Evolutionary conservation across 2,329 filamentous ascomycete species (phyloP), one percentile per base, ranked within the genome.

Genomic region (Trichoderma aggressivum): DNA sequence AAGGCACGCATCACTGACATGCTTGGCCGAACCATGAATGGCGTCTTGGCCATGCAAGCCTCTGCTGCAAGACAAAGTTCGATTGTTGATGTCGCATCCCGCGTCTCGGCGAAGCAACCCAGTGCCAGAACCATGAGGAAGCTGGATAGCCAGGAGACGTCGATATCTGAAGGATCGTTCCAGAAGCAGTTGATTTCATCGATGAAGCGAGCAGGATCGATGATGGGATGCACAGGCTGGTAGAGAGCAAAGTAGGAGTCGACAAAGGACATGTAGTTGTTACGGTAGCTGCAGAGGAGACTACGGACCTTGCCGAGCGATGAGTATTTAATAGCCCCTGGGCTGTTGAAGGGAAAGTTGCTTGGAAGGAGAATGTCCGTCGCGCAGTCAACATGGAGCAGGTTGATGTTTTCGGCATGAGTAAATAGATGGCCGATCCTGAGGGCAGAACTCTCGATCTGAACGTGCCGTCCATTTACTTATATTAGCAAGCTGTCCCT

Each of bases 21-120:
- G 36, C 53, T 72, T 18, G 74, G 73, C 18, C 71, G 58, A 39
- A 73, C 39, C 72, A 74, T 24, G 53, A 74, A 74, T 5, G 73
- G 62, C 14, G 72, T 74, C 28, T 72, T 70, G 53, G 63, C 53
- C 8, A 75, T 53, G 26, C 72, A 74, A 3, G 74, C 69, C 53
- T 75, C 74, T 7, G 73, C 74, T 7, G 73, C 74, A n/a, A 73
- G 58, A 56, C 69, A 73, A 30, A 74, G 66, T 14, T 73, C 63
- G 7, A 65, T 55, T 18, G 71, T 72, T 3, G 61, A 26, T n/a
- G 24, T 32, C 3, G 62, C 53, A 16, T 72, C 65, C 11, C 65
- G 47, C 3, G 59, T 59, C 21, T 47, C 60, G 4, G 69, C 39
- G n/a, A 67, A 71, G 26, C 60, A 63, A 2, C 72, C 73, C 3